Evolutionary conservation across 306 rosid species (phyloP), one percentile per base, ranked within the genome.

Genomic region (Trifolium repens): DNA sequence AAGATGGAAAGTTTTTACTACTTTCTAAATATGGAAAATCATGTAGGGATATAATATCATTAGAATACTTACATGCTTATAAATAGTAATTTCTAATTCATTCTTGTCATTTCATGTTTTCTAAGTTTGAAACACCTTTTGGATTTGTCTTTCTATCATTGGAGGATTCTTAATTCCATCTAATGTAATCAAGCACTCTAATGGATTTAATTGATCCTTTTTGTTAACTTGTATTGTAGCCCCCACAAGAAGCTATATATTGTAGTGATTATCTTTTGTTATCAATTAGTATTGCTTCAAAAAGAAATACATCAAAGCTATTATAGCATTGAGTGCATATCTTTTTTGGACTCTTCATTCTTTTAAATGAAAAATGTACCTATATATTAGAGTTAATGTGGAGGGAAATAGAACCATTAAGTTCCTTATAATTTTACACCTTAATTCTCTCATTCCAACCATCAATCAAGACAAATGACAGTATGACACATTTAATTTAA

Each of bases 91-190:
- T 35, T 30, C 55, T 77, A 68, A 75, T 77, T 73, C 70, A 10
- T 19, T 50, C n/a, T 67, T 54, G 80, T 84, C 84, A 82, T 82
- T 82, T 64, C 72, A 71, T 30, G 60, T 50, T 53, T 65, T 26
- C 2, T 39, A 32, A 32, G 68, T 75, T 72, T 54, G 39, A 15
- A 76, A 37, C 43, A 61, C 82, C 80, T 58, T 80, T 65, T 59
- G 57, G 22, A 83, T 82, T 42, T 84, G 86, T 19, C 80, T 40
- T 34, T 65, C 78, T 71, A 70, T 81, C 73, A 85, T 88, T 84
- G 85, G 79, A 40, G 47, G 54, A 64, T 79, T 79, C 42, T 77
- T 65, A 69, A 43, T 26, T 44, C 57, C 54, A 79, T 84, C 73
- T 72, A 24, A 5, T 49, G 5, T 4, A 39, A 54, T 54, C 9